Conservation (phyloP, 2,329 filamentous ascomycete species). For the Penicillium sp. region DNA sequence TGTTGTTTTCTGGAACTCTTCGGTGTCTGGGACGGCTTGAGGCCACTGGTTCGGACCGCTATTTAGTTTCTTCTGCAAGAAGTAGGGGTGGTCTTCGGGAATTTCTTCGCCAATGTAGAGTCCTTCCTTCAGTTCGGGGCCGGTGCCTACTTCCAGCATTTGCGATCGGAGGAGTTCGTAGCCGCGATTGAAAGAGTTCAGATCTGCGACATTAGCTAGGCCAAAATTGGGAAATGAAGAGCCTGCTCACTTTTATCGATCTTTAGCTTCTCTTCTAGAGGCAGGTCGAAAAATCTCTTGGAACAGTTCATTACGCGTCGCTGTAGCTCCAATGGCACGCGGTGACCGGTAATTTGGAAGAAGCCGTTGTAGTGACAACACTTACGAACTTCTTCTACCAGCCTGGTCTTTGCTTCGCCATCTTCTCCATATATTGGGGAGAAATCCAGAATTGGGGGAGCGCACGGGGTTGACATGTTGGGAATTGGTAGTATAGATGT, state of each 20-base stretch:
- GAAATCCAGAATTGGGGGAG: constrained; percentile 37
- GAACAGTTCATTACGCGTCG: constrained; percentile 39
- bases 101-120: constrained; percentile 47
- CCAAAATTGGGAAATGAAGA: background rate
- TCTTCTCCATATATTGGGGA: constrained; percentile 33
- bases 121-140: constrained; percentile 47
- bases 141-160: constrained; percentile 43
- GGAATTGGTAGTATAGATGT: constrained; percentile 10
- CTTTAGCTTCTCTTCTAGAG: constrained; percentile 43
- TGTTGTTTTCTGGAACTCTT: constrained; percentile 39
- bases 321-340: constrained; percentile 40
- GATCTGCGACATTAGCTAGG: constrained; percentile 23
- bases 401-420: constrained; percentile 26
- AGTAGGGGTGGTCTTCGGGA: constrained; percentile 38
- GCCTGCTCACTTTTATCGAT: constrained; percentile 31
- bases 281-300: constrained; percentile 43
- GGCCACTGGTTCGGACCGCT: constrained; percentile 46
- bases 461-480: constrained; percentile 24
- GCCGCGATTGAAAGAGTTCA: constrained; percentile 44
- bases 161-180: constrained; percentile 46
- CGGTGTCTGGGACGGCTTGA: constrained; percentile 12
- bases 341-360: constrained; percentile 48
- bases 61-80: constrained; percentile 39
- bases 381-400: constrained; percentile 28
- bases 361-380: constrained; percentile 40